A percentile compares a stretch with the other conserved stretches of the same genome.
phyloP scores from a whole-genome alignment of 1,284 basidiomycete species.

The Boletus hoseneyae region DNA sequence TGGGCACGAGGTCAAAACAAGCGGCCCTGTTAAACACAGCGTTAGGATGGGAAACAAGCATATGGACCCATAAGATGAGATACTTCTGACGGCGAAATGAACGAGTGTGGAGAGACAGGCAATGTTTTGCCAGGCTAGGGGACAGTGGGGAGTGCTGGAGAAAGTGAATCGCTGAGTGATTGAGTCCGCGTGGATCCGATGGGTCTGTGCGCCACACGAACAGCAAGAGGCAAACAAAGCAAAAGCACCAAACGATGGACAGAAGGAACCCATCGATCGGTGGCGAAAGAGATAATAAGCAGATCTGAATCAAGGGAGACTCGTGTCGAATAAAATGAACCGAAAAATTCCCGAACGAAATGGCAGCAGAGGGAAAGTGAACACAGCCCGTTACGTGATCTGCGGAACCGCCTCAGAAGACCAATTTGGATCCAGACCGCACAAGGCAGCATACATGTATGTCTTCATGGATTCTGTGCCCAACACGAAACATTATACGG shows the following conservation, averaged over 20 bases:
- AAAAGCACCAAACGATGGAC: slow-evolving; percentile 10
- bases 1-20: slow-evolving; percentile 35
- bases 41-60: slow-evolving; percentile 26
- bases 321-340: slow-evolving; percentile 13
- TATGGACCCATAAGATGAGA: slow-evolving; percentile 13
- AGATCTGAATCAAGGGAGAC: slow-evolving; percentile 19
- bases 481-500: neutral
- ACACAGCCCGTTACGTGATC: slow-evolving; percentile 31
- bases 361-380: slow-evolving; percentile 20
- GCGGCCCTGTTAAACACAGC: slow-evolving; percentile 30
- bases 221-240: slow-evolving; percentile 14
- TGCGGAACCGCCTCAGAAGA: slow-evolving; percentile 24
- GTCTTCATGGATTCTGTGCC: neutral
- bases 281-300: slow-evolving; percentile 15
- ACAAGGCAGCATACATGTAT: neutral
- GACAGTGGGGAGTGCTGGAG: slow-evolving; percentile 6
- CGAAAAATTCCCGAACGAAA: slow-evolving; percentile 22
- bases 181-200: slow-evolving; percentile 27
- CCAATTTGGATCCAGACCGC: slow-evolving; percentile 12
- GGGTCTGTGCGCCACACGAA: slow-evolving; percentile 16
- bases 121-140: slow-evolving; percentile 6
- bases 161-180: slow-evolving; percentile 28
- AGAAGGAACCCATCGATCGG: slow-evolving; percentile 16
- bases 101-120: slow-evolving; percentile 5
- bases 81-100: slow-evolving; percentile 17